A percentile compares a stretch with the other conserved stretches of the same genome.
These are phyloP conservation scores for Aspergillus diversus DNA, from an alignment of 495 filamentous ascomycete genomes.

Conservation along the genomic window DNA sequence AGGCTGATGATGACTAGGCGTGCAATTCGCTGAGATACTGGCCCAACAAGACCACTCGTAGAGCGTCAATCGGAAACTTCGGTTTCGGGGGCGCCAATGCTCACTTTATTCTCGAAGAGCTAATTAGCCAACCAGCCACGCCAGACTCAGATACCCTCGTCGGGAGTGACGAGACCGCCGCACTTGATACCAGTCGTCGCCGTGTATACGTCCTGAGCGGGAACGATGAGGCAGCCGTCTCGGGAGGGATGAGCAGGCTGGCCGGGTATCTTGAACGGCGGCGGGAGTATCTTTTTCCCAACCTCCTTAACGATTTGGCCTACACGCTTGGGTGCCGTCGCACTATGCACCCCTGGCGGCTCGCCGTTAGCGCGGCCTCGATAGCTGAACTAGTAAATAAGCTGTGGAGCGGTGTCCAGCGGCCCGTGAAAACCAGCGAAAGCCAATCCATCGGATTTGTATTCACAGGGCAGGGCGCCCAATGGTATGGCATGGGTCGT, in stretches of 20 bases:
- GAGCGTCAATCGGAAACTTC: slow-evolving; percentile 32
- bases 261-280: no score
- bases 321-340: no score
- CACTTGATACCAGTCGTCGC: no score
- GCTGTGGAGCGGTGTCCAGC: neutral
- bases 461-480: slow-evolving; percentile 73
- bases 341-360: no score
- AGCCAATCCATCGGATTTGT: slow-evolving; percentile 58
- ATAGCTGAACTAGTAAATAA: neutral
- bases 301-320: no score
- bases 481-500: slow-evolving; percentile 51
- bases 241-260: no score
- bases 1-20: neutral
- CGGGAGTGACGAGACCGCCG: no score
- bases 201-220: no score
- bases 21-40: neutral
- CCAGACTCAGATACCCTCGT: neutral
- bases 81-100: slow-evolving; percentile 47
- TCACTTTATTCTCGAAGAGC: slow-evolving; percentile 41
- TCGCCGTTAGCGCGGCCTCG: neutral
- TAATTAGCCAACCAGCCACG: neutral
- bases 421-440: neutral
- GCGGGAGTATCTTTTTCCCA: no score
- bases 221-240: no score
- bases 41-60: neutral